A percentile compares a stretch with the other conserved stretches of the same genome.
Conservation (phyloP, 208 protist genomes). For the Porcisia deanei region DNA sequence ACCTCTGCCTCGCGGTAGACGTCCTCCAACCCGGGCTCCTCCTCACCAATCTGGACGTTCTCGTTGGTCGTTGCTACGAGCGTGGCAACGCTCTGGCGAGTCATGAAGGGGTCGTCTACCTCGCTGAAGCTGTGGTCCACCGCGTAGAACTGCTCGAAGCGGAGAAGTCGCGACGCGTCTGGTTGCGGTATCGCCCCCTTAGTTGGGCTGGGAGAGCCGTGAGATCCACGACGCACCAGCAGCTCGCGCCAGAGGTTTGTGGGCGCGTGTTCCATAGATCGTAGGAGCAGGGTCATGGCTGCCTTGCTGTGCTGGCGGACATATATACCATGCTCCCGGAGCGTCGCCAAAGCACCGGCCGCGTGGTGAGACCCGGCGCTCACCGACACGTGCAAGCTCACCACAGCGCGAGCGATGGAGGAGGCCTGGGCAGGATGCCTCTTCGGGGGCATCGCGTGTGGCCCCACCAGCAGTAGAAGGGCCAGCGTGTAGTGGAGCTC, state of each 20-base stretch:
- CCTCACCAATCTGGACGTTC: conserved; percentile 19
- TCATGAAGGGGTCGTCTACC: conserved; percentile 53
- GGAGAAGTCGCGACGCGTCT: conserved; percentile 39
- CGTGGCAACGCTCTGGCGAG: conserved; percentile 26
- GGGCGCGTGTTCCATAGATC: conserved; percentile 26
- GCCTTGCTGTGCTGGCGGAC: conserved; percentile 44
- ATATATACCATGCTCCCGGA: conserved; percentile 71
- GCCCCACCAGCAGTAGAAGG: conserved; percentile 18
- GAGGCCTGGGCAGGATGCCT: background rate
- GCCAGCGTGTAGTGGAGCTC: conserved; percentile 34
- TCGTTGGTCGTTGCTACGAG: conserved; percentile 40
- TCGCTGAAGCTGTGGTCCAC: conserved; percentile 45
- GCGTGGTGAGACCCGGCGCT: conserved; percentile 58
- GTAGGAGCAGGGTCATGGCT: conserved; percentile 38
- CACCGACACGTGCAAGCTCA: conserved; percentile 45
- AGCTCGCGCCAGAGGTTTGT: conserved; percentile 48
- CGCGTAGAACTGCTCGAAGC: conserved; percentile 61
- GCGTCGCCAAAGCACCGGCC: conserved; percentile 50
- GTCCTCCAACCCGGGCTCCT: conserved; percentile 25
- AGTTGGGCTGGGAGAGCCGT: background rate
- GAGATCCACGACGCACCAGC: conserved; percentile 13
- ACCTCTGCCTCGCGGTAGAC: conserved; percentile 31
- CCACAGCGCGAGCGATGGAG: conserved; percentile 15
- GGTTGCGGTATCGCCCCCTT: background rate
- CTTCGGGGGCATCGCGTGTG: background rate